Conservation (phyloP, 1,284 basidiomycete species). For the Vanrija humicola region DNA sequence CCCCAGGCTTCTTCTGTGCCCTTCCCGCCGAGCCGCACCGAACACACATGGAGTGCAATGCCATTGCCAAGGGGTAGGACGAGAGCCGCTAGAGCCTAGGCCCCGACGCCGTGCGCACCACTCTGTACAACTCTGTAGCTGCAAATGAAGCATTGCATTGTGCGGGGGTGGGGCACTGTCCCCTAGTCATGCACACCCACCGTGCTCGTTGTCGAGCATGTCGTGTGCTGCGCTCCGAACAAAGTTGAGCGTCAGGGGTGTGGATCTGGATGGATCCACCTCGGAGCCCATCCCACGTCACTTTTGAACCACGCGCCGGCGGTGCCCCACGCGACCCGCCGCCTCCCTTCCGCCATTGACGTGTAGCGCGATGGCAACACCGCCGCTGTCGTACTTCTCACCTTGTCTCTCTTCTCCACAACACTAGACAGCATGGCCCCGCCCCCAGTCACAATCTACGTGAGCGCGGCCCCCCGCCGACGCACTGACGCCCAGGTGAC, state of each 20-base stretch:
- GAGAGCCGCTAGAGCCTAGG: too few species aligned
- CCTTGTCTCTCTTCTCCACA: neutral
- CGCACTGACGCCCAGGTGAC: constrained; percentile 30
- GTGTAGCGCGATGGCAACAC: neutral
- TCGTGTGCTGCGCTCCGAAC: too few species aligned
- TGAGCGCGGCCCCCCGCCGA: constrained; percentile 2
- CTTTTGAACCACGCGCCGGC: neutral
- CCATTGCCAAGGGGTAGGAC: constrained; percentile 40
- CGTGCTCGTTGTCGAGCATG: too few species aligned
- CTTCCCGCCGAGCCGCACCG: constrained; percentile 66
- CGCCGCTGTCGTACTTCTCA: neutral
- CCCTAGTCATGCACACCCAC: too few species aligned
- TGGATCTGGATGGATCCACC: too few species aligned
- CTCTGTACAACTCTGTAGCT: too few species aligned
- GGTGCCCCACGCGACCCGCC: neutral
- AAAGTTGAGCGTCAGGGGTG: too few species aligned
- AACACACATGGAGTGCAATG: constrained; percentile 71
- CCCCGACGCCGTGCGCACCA: too few species aligned
- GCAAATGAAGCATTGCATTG: too few species aligned
- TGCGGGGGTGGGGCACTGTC: too few species aligned
- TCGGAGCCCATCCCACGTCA: too few species aligned
- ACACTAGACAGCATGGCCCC: constrained; percentile 23
- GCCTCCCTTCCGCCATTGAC: neutral
- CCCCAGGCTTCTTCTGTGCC: constrained; percentile 65
- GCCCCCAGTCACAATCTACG: constrained; percentile 37